Base-by-base conservation (phyloP, 169 alveolate species). In the Ichthyophthirius multifiliis region DNA sequence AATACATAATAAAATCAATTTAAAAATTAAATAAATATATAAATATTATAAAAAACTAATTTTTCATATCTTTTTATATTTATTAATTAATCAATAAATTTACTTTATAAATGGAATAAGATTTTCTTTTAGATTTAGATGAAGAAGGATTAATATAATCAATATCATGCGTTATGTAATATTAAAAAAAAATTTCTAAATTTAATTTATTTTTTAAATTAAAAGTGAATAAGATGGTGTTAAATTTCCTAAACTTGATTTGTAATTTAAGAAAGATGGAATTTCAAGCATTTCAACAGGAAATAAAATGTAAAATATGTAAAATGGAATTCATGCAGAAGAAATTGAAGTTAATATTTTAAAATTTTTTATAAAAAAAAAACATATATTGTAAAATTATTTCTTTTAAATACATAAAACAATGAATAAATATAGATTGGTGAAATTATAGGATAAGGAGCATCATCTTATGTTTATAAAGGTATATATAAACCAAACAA, bases 371-470 rank as follows among this genome's bases (percentile, higher is more conserved):
- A 18, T n/a, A 5, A 18, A 2, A 48, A 1, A 1, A 23, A 1
- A 15, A 1, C 12, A 48, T 48, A 45, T 9, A 45, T 18, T 45
- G 9, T 1, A 45, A 1, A n/a, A n/a, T n/a, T n/a, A n/a, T n/a
- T n/a, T n/a, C n/a, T 13, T 4, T 12, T 46, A 20, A 46, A 46
- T 46, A 46, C 0, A 55, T 20, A 55, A 15, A 13, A 27, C 15
- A 27, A 27, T 55, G 23, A 18, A 20, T 2, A 41, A 20, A 0
- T 20, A 35, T 43, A 71, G 78, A 31, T 41, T 32, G 65, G 64
- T n/a, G 76, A 76, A 35, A 64, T 63, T 3, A 78, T 78, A 18
- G 84, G 84, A 30, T 43, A 63, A 44, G 84, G 84, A n/a, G 78
- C 73, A 12, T 43, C 74, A 3, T 63, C 78, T 35, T 65, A 63